Percentiles rank a stretch among this genome's conserved stretches.
Evolutionary conservation across 352 stramenopile genomes (phyloP).

Genomic region (Blastocystis hominis): DNA sequence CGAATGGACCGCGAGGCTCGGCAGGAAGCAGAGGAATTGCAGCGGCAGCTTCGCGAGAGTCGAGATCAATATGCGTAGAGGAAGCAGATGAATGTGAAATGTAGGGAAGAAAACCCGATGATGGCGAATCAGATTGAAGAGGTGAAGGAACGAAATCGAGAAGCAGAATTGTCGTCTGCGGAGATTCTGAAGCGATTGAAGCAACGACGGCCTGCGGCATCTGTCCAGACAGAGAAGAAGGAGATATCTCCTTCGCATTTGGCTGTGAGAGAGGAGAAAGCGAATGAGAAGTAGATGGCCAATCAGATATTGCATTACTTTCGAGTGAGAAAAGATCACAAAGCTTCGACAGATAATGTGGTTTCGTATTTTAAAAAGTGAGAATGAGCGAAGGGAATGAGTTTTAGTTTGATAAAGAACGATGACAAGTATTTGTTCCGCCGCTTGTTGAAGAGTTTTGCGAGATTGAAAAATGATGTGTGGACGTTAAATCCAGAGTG

Average conservation of each 20-base stretch:
- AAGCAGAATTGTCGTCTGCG: not conserved
- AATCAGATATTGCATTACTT: conserved; percentile 50
- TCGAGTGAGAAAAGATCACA: conserved; percentile 11
- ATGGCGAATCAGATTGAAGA: not conserved
- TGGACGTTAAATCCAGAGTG: conserved; percentile 71
- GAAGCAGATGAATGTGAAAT: not conserved
- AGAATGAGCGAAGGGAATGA: not conserved
- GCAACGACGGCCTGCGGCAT: not conserved
- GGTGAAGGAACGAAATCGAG: not conserved
- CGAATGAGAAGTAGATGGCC: not conserved
- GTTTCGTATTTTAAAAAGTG: conserved; percentile 20
- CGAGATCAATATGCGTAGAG: not conserved
- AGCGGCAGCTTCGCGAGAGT: not conserved
- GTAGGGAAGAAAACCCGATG: conserved; percentile 46
- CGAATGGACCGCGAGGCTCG: conserved; percentile 24
- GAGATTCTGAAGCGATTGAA: conserved; percentile 16
- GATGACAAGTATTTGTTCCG: conserved; percentile 78
- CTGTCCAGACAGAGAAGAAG: not conserved
- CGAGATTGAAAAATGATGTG: conserved; percentile 67
- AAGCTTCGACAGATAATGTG: conserved; percentile 11
- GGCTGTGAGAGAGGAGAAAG: not conserved
- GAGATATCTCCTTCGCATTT: not conserved
- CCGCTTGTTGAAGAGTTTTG: conserved; percentile 73
- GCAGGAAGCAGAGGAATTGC: conserved; percentile 13
- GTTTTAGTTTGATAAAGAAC: conserved; percentile 11